phyloP scores from a whole-genome alignment of 306 rosid species.

The Psophocarpus tetragonolobus region DNA sequence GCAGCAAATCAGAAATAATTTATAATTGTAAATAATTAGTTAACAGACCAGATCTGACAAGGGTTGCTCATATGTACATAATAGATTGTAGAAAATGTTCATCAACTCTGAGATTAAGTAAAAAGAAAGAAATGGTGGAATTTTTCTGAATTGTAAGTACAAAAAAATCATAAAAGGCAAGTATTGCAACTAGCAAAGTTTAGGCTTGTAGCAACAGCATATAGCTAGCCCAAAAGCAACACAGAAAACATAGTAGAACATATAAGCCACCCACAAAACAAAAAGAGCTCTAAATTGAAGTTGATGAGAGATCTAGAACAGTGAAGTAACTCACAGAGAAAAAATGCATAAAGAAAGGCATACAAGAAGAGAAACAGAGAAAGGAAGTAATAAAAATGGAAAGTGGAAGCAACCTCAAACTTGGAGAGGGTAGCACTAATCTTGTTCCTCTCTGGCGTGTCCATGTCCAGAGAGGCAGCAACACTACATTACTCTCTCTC shows the following conservation, averaged over 20 bases:
- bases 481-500: conserved; percentile 24
- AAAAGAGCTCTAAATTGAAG: neutral
- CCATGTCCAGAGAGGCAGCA: conserved; percentile 61
- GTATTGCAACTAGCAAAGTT: neutral
- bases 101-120: neutral
- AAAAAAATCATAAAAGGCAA: neutral
- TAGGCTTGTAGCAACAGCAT: neutral
- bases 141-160: neutral
- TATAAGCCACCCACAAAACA: neutral
- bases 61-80: neutral
- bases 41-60: conserved; percentile 14
- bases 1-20: neutral
- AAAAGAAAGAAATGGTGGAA: neutral
- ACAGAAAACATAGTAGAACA: neutral
- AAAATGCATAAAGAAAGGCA: neutral
- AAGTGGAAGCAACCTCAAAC: conserved; percentile 57
- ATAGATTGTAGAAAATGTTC: neutral
- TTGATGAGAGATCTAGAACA: neutral
- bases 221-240: neutral
- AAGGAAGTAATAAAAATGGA: neutral
- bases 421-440: conserved; percentile 57
- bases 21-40: neutral
- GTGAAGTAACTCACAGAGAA: neutral
- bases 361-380: conserved; percentile 22
- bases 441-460: conserved; percentile 86